These are phyloP conservation scores for Arthroderma sp. DNA, from an alignment of 2,329 filamentous ascomycete species.

Conservation along the genomic window DNA sequence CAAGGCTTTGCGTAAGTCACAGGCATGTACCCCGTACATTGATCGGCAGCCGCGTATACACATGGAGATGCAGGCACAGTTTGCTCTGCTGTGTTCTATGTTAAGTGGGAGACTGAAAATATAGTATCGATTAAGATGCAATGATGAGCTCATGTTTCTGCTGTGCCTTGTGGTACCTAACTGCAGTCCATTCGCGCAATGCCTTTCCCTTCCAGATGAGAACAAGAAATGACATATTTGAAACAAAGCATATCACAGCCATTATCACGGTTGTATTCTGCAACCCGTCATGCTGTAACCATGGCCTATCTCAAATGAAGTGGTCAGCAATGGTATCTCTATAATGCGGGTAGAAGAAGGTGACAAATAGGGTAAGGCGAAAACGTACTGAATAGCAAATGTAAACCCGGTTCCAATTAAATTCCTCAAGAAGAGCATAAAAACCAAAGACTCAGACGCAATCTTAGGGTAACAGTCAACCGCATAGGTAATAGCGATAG, in stretches of 20 bases:
- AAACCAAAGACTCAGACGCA: slow-evolving; percentile 20
- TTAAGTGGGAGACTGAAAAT: no score
- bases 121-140: not conserved
- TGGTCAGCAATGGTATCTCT: no score
- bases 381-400: slow-evolving; percentile 21
- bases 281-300: slow-evolving; percentile 19
- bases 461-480: slow-evolving; percentile 22
- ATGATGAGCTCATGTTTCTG: slow-evolving; percentile 9
- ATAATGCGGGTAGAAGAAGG: no score
- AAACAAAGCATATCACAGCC: slow-evolving; percentile 18
- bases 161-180: slow-evolving; percentile 5
- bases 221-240: slow-evolving; percentile 13
- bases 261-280: slow-evolving; percentile 26
- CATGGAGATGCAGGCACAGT: no score
- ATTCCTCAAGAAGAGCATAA: slow-evolving; percentile 30
- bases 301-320: no score
- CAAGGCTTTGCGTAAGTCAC: no score
- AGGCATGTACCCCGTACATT: no score
- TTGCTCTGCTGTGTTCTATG: no score
- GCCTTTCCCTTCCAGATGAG: slow-evolving; percentile 14
- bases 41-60: no score
- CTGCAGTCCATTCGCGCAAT: slow-evolving; percentile 13
- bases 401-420: slow-evolving; percentile 23
- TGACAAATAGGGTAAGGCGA: no score
- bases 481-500: slow-evolving; percentile 18